These are phyloP conservation scores for Yamadazyma songkhlaensis DNA, from an alignment of 1,139 yeast species.

Conservation along the genomic window DNA sequence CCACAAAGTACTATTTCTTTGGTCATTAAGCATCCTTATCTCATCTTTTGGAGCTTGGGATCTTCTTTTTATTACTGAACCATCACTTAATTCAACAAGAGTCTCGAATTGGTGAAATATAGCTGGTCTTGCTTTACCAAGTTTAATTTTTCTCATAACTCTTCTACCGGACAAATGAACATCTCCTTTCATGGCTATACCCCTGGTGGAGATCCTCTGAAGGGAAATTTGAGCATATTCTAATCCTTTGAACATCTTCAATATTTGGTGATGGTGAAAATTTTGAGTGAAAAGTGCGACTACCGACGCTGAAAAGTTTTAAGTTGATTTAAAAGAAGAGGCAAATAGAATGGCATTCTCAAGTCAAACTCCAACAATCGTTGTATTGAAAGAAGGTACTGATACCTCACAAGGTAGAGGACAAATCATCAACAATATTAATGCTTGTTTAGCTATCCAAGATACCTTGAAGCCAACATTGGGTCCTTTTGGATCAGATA, in stretches of 20 bases:
- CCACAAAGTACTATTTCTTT: constrained; percentile 83
- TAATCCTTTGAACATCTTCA: constrained; percentile 6
- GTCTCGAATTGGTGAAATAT: constrained; percentile 89
- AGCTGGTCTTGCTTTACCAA: constrained; percentile 90
- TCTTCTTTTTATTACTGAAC: constrained; percentile 79
- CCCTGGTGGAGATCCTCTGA: constrained; percentile 18
- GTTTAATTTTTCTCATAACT: constrained; percentile 52
- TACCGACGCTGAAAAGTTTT: constrained; percentile 10
- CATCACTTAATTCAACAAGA: constrained; percentile 84
- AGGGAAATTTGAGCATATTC: neutral
- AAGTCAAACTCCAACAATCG: constrained; percentile 93
- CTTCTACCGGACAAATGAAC: constrained; percentile 47
- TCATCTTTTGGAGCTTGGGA: constrained; percentile 90
- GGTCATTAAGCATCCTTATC: constrained; percentile 82
- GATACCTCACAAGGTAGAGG: constrained; percentile 96
- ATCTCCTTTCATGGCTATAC: constrained; percentile 31
- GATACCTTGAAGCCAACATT: constrained; percentile 92
- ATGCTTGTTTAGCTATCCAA: constrained; percentile 96
- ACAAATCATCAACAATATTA: constrained; percentile 89
- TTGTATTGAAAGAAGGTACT: constrained; percentile 96
- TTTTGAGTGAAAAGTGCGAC: constrained; percentile 9
- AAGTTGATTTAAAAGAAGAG: constrained; percentile 4
- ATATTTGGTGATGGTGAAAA: constrained; percentile 4
- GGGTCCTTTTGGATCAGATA: constrained; percentile 97
- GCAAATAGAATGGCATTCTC: constrained; percentile 67